Evolutionary conservation across 345 rosid genomes (phyloP).

Genomic region (Gossypium raimondii): DNA sequence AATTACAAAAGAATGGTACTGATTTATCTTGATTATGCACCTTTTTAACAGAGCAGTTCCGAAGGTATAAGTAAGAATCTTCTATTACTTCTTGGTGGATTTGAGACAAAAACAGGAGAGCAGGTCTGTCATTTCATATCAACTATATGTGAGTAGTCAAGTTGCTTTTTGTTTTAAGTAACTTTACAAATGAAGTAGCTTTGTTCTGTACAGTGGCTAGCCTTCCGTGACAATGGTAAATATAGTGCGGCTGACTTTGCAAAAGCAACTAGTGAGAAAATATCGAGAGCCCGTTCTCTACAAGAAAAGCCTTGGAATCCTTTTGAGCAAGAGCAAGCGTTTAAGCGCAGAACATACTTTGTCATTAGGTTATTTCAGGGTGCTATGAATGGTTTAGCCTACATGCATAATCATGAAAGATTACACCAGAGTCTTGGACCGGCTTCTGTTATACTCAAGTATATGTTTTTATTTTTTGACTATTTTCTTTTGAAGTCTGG

Average conservation of each 20-base stretch:
- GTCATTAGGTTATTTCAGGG: constrained; percentile 64
- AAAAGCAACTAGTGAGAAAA: constrained; percentile 55
- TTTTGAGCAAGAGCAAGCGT: constrained; percentile 46
- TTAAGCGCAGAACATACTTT: constrained; percentile 54
- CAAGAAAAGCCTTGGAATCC: constrained; percentile 55
- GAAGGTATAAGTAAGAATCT: constrained; percentile 59
- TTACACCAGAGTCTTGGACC: constrained; percentile 98
- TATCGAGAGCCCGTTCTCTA: constrained; percentile 34
- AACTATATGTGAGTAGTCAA: constrained; percentile 18
- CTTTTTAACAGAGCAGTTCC: constrained; percentile 51
- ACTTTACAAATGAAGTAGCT: constrained; percentile 21
- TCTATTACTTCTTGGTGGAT: constrained; percentile 71
- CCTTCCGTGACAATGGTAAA: constrained; percentile 76
- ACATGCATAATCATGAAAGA: constrained; percentile 78
- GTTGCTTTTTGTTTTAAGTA: constrained; percentile 1
- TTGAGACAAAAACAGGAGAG: constrained; percentile 87
- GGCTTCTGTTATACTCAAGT: constrained; percentile 86
- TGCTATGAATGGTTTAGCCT: constrained; percentile 75
- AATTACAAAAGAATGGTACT: constrained; percentile 3
- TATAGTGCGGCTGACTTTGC: constrained; percentile 88
- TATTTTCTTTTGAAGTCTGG: constrained; percentile 17
- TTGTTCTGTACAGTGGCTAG: constrained; percentile 70
- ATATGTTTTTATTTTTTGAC: constrained; percentile 26
- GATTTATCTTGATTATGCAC: constrained; percentile 17
- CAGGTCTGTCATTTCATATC: constrained; percentile 49